These are phyloP conservation scores for Stellera chamaejasme DNA, from an alignment of 345 rosid species.

Conservation along the genomic window DNA sequence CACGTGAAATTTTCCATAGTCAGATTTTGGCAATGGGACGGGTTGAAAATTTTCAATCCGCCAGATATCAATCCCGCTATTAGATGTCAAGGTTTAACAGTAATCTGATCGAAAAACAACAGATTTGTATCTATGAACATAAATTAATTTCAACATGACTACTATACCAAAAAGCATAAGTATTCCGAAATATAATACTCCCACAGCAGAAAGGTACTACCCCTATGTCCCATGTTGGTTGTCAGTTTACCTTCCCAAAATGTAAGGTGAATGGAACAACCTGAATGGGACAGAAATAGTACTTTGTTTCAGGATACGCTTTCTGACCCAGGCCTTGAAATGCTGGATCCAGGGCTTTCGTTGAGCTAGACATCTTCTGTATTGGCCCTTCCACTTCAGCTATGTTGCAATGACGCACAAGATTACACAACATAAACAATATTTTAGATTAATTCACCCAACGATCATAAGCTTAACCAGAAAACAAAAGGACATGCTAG, in stretches of 20 bases:
- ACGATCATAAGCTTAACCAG: no score
- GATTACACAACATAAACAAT: conserved; percentile 6
- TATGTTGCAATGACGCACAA: conserved; percentile 10
- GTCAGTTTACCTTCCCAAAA: not conserved
- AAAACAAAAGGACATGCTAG: no score
- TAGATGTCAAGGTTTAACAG: conserved; percentile 52
- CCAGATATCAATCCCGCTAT: conserved; percentile 95
- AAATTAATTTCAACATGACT: conserved; percentile 15
- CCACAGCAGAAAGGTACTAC: no score
- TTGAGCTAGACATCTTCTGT: conserved; percentile 60
- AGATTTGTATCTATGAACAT: conserved; percentile 8
- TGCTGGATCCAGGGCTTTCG: conserved; percentile 84
- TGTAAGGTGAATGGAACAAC: not conserved
- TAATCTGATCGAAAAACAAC: conserved; percentile 11
- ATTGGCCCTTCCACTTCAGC: conserved; percentile 14
- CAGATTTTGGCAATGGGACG: conserved; percentile 73
- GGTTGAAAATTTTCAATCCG: conserved; percentile 95
- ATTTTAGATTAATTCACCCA: no score
- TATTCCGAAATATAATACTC: no score
- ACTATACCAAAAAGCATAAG: no score
- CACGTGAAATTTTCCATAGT: conserved; percentile 90
- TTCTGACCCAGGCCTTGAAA: conserved; percentile 95
- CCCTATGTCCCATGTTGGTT: no score
- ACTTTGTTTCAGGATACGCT: conserved; percentile 55
- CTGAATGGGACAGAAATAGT: no score